phyloP scores from a whole-genome alignment of 1,284 basidiomycete species.

The Meripilus lineatus region DNA sequence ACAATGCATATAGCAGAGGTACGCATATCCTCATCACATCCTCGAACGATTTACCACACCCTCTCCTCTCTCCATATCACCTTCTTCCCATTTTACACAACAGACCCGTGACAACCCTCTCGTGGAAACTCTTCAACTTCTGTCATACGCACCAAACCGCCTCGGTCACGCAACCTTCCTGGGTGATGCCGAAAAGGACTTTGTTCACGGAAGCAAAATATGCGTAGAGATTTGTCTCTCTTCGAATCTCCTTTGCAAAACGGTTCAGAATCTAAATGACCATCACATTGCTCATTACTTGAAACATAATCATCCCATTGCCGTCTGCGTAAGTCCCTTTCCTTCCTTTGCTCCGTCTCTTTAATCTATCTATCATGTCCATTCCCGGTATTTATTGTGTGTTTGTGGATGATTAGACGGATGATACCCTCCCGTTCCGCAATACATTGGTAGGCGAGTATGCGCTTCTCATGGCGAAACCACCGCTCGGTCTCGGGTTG shows the following conservation, averaged over 20 bases:
- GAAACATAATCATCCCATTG: constrained; percentile 57
- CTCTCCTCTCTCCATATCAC: background rate
- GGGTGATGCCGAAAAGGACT: constrained; percentile 49
- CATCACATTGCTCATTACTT: constrained; percentile 74
- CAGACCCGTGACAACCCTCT: constrained; percentile 48
- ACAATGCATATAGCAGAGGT: constrained; percentile 84
- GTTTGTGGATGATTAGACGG: too few relatives aligned
- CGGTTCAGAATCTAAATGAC: constrained; percentile 54
- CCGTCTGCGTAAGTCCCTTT: constrained; percentile 60
- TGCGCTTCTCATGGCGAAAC: constrained; percentile 64
- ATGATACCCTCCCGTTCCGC: constrained; percentile 73
- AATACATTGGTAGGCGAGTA: constrained; percentile 73
- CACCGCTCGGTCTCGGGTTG: constrained; percentile 67
- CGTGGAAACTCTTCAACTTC: constrained; percentile 58
- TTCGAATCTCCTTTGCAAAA: constrained; percentile 79
- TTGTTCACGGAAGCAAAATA: constrained; percentile 55
- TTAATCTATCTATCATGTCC: constrained; percentile 1
- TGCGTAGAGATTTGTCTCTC: constrained; percentile 79
- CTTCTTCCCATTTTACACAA: background rate
- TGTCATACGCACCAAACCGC: constrained; percentile 62
- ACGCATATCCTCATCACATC: background rate
- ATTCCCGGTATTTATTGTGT: too few relatives aligned
- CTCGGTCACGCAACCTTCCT: constrained; percentile 83
- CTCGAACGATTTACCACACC: constrained; percentile 2
- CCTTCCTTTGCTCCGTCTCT: background rate